Percentiles rank a stretch among this genome's conserved stretches.
Conservation (phyloP, 1,284 basidiomycete species). For the Bjerkandera adusta region DNA sequence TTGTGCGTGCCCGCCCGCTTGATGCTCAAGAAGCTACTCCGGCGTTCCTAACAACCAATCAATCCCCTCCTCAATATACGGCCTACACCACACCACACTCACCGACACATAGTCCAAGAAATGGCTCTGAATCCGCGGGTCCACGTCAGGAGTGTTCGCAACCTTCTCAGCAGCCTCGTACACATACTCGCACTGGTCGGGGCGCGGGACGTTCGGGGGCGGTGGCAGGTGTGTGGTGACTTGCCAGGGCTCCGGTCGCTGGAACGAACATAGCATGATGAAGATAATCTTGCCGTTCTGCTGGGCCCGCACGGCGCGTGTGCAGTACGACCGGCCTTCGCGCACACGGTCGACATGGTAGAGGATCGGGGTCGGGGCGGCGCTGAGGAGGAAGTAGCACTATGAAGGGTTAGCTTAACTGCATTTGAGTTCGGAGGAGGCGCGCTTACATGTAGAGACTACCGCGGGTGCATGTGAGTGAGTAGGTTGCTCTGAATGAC, state of each 20-base stretch:
- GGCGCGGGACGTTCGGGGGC: slow-evolving; percentile 53
- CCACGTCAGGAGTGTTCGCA: slow-evolving; percentile 12
- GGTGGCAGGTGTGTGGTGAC: slow-evolving; percentile 63
- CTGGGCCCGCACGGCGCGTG: slow-evolving; percentile 71
- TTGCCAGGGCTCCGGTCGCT: slow-evolving; percentile 76
- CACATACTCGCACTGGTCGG: slow-evolving; percentile 63
- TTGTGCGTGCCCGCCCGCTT: slow-evolving; percentile 42
- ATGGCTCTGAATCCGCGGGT: slow-evolving; percentile 20
- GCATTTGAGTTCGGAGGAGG: neutral
- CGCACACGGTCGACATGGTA: slow-evolving; percentile 88
- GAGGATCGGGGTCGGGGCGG: slow-evolving; percentile 77
- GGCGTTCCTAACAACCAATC: slow-evolving; percentile 51
- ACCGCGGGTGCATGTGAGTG: slow-evolving; percentile 10
- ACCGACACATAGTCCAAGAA: slow-evolving; percentile 19
- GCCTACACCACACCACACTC: slow-evolving; percentile 6
- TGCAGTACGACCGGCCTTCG: slow-evolving; percentile 72
- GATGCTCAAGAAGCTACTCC: slow-evolving; percentile 67
- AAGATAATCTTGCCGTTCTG: slow-evolving; percentile 82
- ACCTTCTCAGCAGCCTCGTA: slow-evolving; percentile 36
- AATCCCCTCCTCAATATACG: slow-evolving; percentile 5
- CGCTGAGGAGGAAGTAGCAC: slow-evolving; percentile 84
- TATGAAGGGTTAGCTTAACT: slow-evolving; percentile 28
- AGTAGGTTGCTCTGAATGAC: slow-evolving; percentile 1
- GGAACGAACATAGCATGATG: slow-evolving; percentile 84
- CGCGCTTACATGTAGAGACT: slow-evolving; percentile 70